phyloP scores from a whole-genome alignment of 129 eudicot genomes.

The Helichrysum umbraculigerum region DNA sequence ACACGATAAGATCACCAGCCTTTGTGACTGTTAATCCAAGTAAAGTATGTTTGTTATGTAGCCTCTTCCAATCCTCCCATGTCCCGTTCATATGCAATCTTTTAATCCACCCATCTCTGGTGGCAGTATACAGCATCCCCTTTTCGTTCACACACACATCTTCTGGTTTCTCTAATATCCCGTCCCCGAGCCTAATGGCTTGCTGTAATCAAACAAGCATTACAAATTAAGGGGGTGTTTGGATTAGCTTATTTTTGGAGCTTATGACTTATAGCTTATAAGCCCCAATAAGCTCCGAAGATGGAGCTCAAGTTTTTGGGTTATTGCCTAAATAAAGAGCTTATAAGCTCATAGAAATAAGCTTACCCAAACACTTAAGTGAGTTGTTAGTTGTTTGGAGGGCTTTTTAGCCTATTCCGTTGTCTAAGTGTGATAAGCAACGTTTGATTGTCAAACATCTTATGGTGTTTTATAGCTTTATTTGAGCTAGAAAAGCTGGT shows the following conservation, averaged over 20 bases:
- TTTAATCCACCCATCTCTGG: slow-evolving; percentile 87
- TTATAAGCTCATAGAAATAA: too few relatives aligned
- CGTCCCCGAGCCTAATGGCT: slow-evolving; percentile 72
- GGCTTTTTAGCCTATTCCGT: too few relatives aligned
- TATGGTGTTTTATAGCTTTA: too few relatives aligned
- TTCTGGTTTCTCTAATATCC: slow-evolving; percentile 52
- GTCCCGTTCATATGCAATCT: slow-evolving; percentile 67
- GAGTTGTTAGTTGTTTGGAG: too few relatives aligned
- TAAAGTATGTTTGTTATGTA: slow-evolving; percentile 42
- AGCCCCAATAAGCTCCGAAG: too few relatives aligned
- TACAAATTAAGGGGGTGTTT: neutral
- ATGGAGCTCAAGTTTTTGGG: neutral
- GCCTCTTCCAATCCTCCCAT: slow-evolving; percentile 62
- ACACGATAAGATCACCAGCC: slow-evolving; percentile 52
- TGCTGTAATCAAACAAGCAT: slow-evolving; percentile 26
- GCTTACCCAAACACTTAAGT: too few relatives aligned
- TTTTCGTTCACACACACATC: slow-evolving; percentile 60
- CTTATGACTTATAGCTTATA: neutral
- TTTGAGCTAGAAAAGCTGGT: too few relatives aligned
- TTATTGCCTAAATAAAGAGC: neutral
- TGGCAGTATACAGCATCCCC: slow-evolving; percentile 74
- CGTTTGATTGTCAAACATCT: too few relatives aligned
- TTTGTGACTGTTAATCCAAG: slow-evolving; percentile 55
- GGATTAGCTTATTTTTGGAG: neutral
- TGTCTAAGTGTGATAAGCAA: too few relatives aligned